Evolutionary conservation across 176 grass and related monocot genomes (phyloP).

Genomic region (Hordeum vulgare): MorexV3_pseudomolecules_assembly NC_058518.1:361539997-361540496

Average conservation of each 20-base stretch:
- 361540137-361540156: slow-evolving; percentile 8
- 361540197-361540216: slow-evolving; percentile 52
- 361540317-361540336: no score
- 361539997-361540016: slow-evolving; percentile 79
- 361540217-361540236: slow-evolving; percentile 32
- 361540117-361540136: neutral
- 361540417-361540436: no score
- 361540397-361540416: no score
- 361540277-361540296: slow-evolving; percentile 19
- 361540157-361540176: slow-evolving; percentile 26
- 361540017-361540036: slow-evolving; percentile 87
- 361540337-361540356: no score
- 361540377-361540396: no score
- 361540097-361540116: neutral
- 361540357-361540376: no score
- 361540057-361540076: slow-evolving; percentile 58
- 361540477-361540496: no score
- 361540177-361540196: slow-evolving; percentile 38
- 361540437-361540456: no score
- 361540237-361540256: slow-evolving; percentile 33
- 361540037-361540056: slow-evolving; percentile 85
- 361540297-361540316: no score
- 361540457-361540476: no score
- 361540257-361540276: slow-evolving; percentile 45
- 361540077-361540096: no score